Evolutionary conservation across 345 rosid genomes (phyloP), one percentile per base, ranked within the genome.

Genomic region (Gossypium australe): DNA sequence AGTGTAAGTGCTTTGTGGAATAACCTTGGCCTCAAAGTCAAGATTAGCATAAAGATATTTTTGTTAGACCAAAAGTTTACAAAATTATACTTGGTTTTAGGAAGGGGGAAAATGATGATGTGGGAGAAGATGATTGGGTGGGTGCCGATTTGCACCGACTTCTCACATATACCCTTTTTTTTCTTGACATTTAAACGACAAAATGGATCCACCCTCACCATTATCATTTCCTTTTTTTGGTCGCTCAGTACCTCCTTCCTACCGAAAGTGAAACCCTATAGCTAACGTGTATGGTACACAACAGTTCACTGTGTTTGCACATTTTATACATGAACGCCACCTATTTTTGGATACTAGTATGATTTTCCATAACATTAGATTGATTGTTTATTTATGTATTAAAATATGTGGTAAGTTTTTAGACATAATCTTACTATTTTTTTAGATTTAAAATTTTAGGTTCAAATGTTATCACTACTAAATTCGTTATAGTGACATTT

Each of bases 71-170:
- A 2, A 53, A 53, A 48, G 59, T 55, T 55, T n/a, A 53, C 58
- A 3, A 24, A 3, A 60, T 60, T 4, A 6, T 1, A 1, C 6
- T 13, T 27, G 8, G 20, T 60, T 25, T 3, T 2, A 11, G 6
- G 27, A 27, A 1, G 25, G 22, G 27, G 11, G 18, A 7, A 61
- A 29, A 62, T 67, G 70, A 60, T 58, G 77, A 59, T 11, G 75
- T 27, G 51, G 70, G 71, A 13, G 70, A 49, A 67, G 75, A 69
- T 67, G 74, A 71, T 75, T 22, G 80, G 70, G 71, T 45, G 70
- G 71, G 85, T 83, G 89, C 82, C 82, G 73, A 77, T 81, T 75
- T 56, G 18, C 80, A 84, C 84, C 87, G 84, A 84, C 86, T 58
- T 77, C 80, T 68, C 14, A 22, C 29, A 10, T 77, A 61, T 75